A percentile compares a stretch with the other conserved stretches of the same genome.
Evolutionary conservation across 768 basidiomycete genomes (phyloP).

Genomic region (Mycena albidolilacea): DNA sequence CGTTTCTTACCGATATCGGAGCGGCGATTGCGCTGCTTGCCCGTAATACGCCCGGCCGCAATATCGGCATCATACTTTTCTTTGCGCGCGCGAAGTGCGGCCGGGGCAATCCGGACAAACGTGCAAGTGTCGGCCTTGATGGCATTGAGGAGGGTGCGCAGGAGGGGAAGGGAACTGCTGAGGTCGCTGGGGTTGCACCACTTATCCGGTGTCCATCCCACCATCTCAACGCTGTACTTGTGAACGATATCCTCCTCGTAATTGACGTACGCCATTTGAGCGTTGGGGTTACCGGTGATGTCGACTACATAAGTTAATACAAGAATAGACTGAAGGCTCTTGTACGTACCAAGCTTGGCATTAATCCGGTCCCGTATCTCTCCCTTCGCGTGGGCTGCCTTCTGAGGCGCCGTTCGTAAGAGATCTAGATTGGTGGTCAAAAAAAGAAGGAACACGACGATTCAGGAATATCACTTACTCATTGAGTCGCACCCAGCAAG

Average conservation of each 20-base stretch:
- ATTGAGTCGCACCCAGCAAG: not conserved
- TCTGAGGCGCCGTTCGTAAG: not conserved
- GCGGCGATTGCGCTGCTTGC: not conserved
- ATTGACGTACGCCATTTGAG: slow-evolving; percentile 40
- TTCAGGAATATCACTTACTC: slow-evolving; percentile 1
- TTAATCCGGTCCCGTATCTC: not conserved
- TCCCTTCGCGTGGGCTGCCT: not conserved
- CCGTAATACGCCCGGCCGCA: not conserved
- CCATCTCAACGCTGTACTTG: slow-evolving; percentile 34
- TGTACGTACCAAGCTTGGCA: not conserved
- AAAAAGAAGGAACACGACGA: too few relatives aligned
- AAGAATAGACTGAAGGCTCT: not conserved
- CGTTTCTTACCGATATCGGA: not conserved
- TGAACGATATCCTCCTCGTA: slow-evolving; percentile 38
- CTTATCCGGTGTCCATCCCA: slow-evolving; percentile 35
- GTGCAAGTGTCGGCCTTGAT: not conserved
- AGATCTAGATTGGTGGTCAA: not conserved
- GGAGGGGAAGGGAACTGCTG: not conserved
- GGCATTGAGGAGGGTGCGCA: not conserved
- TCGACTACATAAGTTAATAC: not conserved
- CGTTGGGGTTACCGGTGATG: slow-evolving; percentile 34
- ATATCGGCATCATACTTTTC: not conserved
- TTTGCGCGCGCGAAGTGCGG: not conserved
- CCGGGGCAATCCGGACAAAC: not conserved
- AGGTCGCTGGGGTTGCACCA: slow-evolving; percentile 14